Conservation (phyloP, 345 rosid species). For the Boechera retrofracta region DNA sequence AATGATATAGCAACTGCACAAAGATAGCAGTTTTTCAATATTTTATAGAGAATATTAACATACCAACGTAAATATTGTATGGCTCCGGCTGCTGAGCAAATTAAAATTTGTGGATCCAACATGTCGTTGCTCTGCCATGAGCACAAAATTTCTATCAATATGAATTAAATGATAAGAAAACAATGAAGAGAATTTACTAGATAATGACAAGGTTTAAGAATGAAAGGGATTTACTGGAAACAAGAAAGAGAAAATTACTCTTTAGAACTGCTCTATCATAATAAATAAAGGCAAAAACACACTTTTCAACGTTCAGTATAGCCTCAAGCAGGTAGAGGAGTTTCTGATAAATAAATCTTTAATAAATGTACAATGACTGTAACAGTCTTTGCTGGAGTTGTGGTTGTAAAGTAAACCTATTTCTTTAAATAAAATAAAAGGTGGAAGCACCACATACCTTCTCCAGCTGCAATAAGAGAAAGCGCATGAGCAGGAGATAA, state of each 20-base stretch:
- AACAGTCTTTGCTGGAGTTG: slow-evolving; percentile 13
- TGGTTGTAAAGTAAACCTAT: slow-evolving; percentile 19
- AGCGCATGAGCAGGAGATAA: slow-evolving; percentile 99
- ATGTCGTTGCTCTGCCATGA: slow-evolving; percentile 88
- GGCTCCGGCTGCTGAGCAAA: slow-evolving; percentile 98
- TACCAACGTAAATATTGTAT: slow-evolving; percentile 99
- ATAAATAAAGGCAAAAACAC: slow-evolving; percentile 6
- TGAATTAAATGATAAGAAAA: slow-evolving; percentile 7
- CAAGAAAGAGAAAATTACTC: slow-evolving; percentile 2
- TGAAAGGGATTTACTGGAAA: slow-evolving; percentile 11
- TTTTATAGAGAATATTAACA: slow-evolving; percentile 32
- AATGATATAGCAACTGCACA: slow-evolving; percentile 29
- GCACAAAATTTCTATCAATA: slow-evolving; percentile 32
- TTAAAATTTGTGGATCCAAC: slow-evolving; percentile 98
- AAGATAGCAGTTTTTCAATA: slow-evolving; percentile 27
- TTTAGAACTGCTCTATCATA: slow-evolving; percentile 6
- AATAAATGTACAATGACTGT: slow-evolving; percentile 9
- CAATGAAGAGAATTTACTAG: not conserved
- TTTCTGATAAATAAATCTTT: slow-evolving; percentile 19
- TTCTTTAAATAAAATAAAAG: slow-evolving; percentile 37
- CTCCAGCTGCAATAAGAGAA: slow-evolving; percentile 98
- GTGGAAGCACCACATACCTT: slow-evolving; percentile 62
- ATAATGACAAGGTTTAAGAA: slow-evolving; percentile 22
- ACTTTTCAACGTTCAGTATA: slow-evolving; percentile 10
- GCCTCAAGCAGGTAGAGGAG: slow-evolving; percentile 4